Conservation (phyloP, 257 asterid species). For the Voacanga thouarsii region DNA sequence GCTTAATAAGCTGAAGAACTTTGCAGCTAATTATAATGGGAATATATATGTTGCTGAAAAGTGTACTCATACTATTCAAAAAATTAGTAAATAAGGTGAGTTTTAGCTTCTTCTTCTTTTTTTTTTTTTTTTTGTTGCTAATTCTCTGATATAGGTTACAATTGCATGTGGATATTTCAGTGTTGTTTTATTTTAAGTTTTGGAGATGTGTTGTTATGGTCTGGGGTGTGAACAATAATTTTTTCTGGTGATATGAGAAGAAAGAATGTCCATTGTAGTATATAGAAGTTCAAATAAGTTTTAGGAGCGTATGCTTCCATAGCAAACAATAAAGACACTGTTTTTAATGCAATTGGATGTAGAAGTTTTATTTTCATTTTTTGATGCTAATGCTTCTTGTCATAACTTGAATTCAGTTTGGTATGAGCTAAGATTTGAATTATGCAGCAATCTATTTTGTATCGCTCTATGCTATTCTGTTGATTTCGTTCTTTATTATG, state of each 20-base stretch:
- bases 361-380: background rate
- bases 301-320: background rate
- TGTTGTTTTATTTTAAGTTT: background rate
- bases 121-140: no score
- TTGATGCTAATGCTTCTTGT: background rate
- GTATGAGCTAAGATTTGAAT: background rate
- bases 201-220: background rate
- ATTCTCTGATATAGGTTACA: slow-evolving; percentile 1
- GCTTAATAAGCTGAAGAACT: slow-evolving; percentile 62
- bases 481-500: slow-evolving; percentile 11
- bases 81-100: slow-evolving; percentile 63
- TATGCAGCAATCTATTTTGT: background rate
- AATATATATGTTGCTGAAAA: slow-evolving; percentile 76
- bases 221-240: background rate
- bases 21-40: slow-evolving; percentile 68
- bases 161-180: background rate
- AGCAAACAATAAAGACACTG: background rate
- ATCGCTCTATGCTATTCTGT: background rate
- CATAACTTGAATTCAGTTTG: background rate
- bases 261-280: background rate
- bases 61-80: slow-evolving; percentile 57
- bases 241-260: no score
- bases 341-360: background rate
- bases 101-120: background rate
- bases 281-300: background rate